Conservation (phyloP, 2,329 filamentous ascomycete genomes). For the Neonectria neomacrospora region DNA sequence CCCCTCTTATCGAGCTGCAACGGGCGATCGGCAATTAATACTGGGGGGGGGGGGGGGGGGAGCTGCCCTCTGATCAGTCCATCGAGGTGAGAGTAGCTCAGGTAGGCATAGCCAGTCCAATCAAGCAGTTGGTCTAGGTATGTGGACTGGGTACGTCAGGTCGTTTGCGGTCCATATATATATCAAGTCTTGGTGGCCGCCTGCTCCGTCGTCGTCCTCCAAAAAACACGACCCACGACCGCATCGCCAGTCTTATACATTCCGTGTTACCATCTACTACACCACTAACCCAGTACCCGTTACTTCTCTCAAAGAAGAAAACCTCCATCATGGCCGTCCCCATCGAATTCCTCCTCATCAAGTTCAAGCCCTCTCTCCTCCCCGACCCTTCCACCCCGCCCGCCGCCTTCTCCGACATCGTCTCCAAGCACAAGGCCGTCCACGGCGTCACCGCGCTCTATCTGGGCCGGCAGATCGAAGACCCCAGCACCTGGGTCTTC, state of each 20-base stretch:
- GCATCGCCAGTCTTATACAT: background rate
- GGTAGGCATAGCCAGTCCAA: background rate
- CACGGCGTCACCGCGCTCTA: conserved; percentile 49
- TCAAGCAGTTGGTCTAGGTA: background rate
- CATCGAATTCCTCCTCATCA: conserved; percentile 48
- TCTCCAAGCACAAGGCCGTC: conserved; percentile 45
- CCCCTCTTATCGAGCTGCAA: background rate
- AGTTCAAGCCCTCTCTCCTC: conserved; percentile 46
- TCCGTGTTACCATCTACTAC: conserved; percentile 3
- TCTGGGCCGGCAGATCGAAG: conserved; percentile 50
- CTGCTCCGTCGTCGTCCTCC: background rate
- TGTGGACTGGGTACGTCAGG: background rate
- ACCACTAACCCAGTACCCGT: background rate
- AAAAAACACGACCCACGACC: background rate
- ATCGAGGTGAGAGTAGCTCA: background rate
- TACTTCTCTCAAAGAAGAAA: background rate
- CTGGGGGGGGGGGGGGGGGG: background rate
- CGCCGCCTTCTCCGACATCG: conserved; percentile 42
- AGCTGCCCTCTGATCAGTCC: background rate
- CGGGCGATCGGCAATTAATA: background rate
- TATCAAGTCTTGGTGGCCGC: background rate
- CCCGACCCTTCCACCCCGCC: conserved; percentile 42
- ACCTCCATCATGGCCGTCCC: conserved; percentile 40
- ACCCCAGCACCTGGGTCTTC: conserved; percentile 47
- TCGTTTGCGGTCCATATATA: background rate